A percentile compares a stretch with the other conserved stretches of the same genome.
Conservation (phyloP, 345 rosid genomes). For the Sisymbrium irio region DNA sequence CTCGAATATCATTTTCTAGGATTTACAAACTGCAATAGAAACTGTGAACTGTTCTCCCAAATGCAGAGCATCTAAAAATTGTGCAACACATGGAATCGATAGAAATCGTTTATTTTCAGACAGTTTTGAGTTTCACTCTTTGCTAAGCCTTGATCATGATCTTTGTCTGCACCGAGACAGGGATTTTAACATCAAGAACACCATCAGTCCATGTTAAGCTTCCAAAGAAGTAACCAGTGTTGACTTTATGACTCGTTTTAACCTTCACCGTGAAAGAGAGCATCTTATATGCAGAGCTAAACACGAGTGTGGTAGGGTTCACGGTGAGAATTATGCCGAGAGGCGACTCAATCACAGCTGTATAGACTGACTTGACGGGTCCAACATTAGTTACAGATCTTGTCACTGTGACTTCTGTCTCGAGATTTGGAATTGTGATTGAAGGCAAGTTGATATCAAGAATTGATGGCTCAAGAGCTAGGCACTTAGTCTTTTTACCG, state of each 20-base stretch:
- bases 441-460: constrained; percentile 49
- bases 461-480: constrained; percentile 16
- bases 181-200: constrained; percentile 37
- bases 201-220: constrained; percentile 48
- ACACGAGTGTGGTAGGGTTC: constrained; percentile 17
- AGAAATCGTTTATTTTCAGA: background rate
- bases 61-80: background rate
- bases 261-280: constrained; percentile 21
- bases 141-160: constrained; percentile 10
- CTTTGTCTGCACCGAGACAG: constrained; percentile 41
- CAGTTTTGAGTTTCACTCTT: background rate
- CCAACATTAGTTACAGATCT: constrained; percentile 34
- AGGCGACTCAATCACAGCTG: constrained; percentile 20
- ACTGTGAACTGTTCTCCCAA: too few species aligned
- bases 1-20: too few species aligned
- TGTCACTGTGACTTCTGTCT: constrained; percentile 18
- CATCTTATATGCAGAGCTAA: constrained; percentile 11
- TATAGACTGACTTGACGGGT: constrained; percentile 15
- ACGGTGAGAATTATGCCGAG: constrained; percentile 24
- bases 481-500: constrained; percentile 19
- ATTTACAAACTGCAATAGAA: too few species aligned
- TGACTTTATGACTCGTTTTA: constrained; percentile 32
- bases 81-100: background rate
- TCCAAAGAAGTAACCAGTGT: constrained; percentile 45
- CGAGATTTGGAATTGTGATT: constrained; percentile 30